Evolutionary conservation across 768 basidiomycete genomes (phyloP).

Genomic region (Termitomyces titanicus): DNA sequence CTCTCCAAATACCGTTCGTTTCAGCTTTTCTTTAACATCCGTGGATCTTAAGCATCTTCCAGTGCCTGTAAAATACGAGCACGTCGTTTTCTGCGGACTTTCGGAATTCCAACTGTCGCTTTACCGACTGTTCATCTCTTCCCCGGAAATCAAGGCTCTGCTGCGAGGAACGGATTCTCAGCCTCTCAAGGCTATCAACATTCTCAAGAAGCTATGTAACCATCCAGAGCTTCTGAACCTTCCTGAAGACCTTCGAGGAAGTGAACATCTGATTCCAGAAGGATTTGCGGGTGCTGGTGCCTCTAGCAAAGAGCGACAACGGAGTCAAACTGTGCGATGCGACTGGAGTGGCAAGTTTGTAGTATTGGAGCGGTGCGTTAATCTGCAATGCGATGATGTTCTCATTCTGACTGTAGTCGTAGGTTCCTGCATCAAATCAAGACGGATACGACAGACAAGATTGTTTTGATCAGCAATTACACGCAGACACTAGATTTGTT

Average conservation of each 20-base stretch:
- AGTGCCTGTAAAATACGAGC: constrained; percentile 99
- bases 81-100: constrained; percentile 89
- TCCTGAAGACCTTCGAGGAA: constrained; percentile 80
- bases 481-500: constrained; percentile 94
- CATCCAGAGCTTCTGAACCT: constrained; percentile 89
- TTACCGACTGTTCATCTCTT: constrained; percentile 88
- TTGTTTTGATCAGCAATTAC: constrained; percentile 95
- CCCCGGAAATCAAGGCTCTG: constrained; percentile 87
- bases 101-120: constrained; percentile 81
- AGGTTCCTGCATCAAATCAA: constrained; percentile 86
- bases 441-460: constrained; percentile 86
- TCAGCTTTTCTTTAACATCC: neutral
- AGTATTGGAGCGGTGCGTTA: constrained; percentile 78
- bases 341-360: constrained; percentile 91
- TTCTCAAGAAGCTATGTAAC: constrained; percentile 93
- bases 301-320: constrained; percentile 36
- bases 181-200: constrained; percentile 93
- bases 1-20: constrained; percentile 89
- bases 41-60: constrained; percentile 7
- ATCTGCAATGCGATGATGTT: neutral
- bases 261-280: constrained; percentile 75
- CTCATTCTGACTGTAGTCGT: neutral
- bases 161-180: constrained; percentile 86
- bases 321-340: constrained; percentile 56
- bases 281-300: constrained; percentile 65